phyloP scores from a whole-genome alignment of 1,139 yeast species.

The Dujonia santamariae region DNA sequence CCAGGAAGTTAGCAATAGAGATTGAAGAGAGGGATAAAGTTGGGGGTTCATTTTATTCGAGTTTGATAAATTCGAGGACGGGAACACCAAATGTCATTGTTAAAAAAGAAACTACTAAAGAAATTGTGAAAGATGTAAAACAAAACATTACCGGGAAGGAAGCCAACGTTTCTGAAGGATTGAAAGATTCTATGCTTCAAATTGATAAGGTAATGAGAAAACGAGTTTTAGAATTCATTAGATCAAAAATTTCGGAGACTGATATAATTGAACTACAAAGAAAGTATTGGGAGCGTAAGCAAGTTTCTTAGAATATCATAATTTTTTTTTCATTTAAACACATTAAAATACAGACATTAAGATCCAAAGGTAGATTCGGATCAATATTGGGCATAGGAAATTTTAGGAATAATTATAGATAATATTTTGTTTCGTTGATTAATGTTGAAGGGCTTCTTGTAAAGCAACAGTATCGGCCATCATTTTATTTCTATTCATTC shows the following conservation, averaged over 20 bases:
- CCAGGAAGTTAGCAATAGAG: conserved; percentile 3
- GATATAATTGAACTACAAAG: conserved; percentile 13
- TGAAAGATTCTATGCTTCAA: too few species aligned
- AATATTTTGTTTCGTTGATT: background rate
- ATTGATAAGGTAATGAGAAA: conserved; percentile 1
- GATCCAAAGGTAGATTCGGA: too few species aligned
- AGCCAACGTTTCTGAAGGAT: too few species aligned
- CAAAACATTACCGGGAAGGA: too few species aligned
- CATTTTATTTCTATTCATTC: conserved; percentile 5
- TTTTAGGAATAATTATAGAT: too few species aligned
- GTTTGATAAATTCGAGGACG: conserved; percentile 2
- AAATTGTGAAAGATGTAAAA: too few species aligned
- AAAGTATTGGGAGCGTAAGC: conserved; percentile 11
- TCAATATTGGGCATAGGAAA: too few species aligned
- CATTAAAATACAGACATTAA: too few species aligned
- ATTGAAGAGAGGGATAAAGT: conserved; percentile 4
- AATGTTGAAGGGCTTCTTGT: conserved; percentile 27
- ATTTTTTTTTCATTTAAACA: too few species aligned
- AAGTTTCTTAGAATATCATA: too few species aligned
- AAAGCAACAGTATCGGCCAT: conserved; percentile 24
- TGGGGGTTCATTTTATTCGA: conserved; percentile 3
- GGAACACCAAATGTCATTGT: conserved; percentile 1
- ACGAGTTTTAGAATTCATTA: conserved; percentile 10
- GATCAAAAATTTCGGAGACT: conserved; percentile 11
- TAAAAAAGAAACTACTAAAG: too few species aligned